Conservation (phyloP, 2,329 filamentous ascomycete species). For the Endothia cerciana region DNA sequence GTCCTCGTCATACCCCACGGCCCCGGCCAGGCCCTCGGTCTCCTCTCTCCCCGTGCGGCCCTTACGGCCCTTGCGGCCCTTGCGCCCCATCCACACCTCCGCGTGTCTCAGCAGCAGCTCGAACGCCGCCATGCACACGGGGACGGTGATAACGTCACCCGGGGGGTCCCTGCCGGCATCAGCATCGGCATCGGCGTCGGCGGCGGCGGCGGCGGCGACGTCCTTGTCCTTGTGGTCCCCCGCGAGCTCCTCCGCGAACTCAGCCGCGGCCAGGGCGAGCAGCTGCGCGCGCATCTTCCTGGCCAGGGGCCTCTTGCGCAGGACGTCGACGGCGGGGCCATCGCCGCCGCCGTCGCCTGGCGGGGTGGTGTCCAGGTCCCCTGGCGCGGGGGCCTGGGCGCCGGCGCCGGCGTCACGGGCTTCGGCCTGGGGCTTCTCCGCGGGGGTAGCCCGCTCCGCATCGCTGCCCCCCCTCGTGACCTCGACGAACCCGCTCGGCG, state of each 20-base stretch:
- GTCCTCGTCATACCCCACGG: conserved; percentile 7
- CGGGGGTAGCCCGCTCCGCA: no score
- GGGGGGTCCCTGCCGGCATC: no score
- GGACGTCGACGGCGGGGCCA: not conserved
- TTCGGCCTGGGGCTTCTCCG: no score
- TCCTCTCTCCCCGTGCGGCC: not conserved
- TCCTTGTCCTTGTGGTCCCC: not conserved
- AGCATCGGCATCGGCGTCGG: no score
- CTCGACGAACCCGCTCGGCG: conserved; percentile 6
- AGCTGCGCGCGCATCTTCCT: conserved; percentile 1
- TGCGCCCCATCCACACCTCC: conserved; percentile 1
- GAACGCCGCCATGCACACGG: conserved; percentile 12
- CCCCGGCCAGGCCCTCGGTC: not conserved
- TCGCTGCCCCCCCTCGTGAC: conserved; percentile 7
- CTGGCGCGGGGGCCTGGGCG: no score
- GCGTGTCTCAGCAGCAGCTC: conserved; percentile 1
- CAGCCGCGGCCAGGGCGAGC: not conserved
- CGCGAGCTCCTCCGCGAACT: not conserved
- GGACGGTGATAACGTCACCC: not conserved
- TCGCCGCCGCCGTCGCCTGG: no score
- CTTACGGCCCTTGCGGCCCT: no score
- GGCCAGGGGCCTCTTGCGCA: conserved; percentile 4
- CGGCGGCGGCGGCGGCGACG: no score
- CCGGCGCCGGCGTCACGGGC: no score
- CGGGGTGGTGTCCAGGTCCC: no score